Percentiles rank a stretch among this genome's conserved stretches.
Conservation (phyloP, 371 early-diverging fungal species). For the Mucor irregularis region DNA sequence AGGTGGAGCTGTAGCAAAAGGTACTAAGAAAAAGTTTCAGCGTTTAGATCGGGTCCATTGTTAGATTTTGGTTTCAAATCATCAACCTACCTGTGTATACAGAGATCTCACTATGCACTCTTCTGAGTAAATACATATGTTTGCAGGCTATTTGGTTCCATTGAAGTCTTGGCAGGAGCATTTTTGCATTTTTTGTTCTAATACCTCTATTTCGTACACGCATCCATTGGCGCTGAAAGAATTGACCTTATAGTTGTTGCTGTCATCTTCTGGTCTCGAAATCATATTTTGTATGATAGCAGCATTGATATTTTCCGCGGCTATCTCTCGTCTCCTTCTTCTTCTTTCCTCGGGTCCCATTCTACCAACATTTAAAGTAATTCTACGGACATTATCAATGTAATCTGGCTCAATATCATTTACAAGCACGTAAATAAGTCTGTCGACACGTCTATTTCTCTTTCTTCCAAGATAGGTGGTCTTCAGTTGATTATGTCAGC, state of each 20-base stretch:
- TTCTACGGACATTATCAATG: neutral
- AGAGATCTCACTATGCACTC: neutral
- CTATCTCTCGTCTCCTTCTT: neutral
- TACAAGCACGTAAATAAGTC: slow-evolving; percentile 3
- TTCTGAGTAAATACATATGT: neutral
- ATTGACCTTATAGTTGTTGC: neutral
- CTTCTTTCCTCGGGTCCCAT: slow-evolving; percentile 7
- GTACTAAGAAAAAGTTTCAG: no score
- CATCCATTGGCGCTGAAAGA: neutral
- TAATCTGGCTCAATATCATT: slow-evolving; percentile 1
- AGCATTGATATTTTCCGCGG: neutral
- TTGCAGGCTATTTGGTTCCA: neutral
- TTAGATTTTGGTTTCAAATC: no score
- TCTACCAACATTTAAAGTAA: neutral
- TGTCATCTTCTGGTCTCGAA: neutral
- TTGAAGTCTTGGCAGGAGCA: neutral
- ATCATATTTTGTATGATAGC: neutral
- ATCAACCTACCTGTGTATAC: no score
- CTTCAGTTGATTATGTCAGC: slow-evolving; percentile 23
- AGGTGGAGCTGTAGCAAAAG: no score
- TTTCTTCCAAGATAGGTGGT: neutral
- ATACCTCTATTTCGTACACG: neutral
- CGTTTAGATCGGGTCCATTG: no score
- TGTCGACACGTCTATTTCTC: neutral
- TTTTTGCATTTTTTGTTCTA: neutral